Evolutionary conservation across 495 filamentous ascomycete species (phyloP), one percentile per base, ranked within the genome.

Genomic region (Penicillium coffeae): DNA sequence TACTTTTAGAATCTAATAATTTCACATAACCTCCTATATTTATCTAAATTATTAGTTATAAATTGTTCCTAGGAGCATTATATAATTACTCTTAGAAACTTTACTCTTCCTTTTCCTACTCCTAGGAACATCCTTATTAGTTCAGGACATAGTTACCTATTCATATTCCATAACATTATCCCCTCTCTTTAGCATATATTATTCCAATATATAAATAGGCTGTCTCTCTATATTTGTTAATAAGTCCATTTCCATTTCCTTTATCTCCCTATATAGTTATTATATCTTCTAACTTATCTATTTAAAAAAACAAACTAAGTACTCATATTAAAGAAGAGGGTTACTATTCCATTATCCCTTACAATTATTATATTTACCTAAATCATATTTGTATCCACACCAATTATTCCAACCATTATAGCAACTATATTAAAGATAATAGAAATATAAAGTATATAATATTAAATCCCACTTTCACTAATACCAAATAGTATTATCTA

Each of bases 121-220:
- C n/a, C n/a, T n/a, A n/a, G n/a, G n/a, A n/a, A n/a, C n/a, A n/a
- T n/a, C n/a, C n/a, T n/a, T n/a, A n/a, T n/a, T n/a, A n/a, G n/a
- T n/a, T n/a, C n/a, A n/a, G n/a, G n/a, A n/a, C n/a, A n/a, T n/a
- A n/a, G n/a, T n/a, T n/a, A n/a, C n/a, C n/a, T n/a, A n/a, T n/a
- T n/a, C n/a, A n/a, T n/a, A n/a, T n/a, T n/a, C n/a, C n/a, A 19
- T 44, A 33, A 44, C 19, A 44, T 33, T 33, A 44, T 20, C 22
- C 13, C 41, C 8, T 2, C 15, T 33, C 8, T 44, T 34, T 13
- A 18, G 13, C 22, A 2, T 44, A 21, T 44, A 32, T 44, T 10
- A 10, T 18, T 25, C 8, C 13, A 33, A 44, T 20, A 19, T 10
- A 5, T 30, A 30, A 30, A 30, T 30, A 30, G 25, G 5, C 16